A percentile compares a stretch with the other conserved stretches of the same genome.
These are phyloP conservation scores for Daldinia bambusicola DNA, from an alignment of 495 filamentous ascomycete genomes.

Conservation along the genomic window DNA sequence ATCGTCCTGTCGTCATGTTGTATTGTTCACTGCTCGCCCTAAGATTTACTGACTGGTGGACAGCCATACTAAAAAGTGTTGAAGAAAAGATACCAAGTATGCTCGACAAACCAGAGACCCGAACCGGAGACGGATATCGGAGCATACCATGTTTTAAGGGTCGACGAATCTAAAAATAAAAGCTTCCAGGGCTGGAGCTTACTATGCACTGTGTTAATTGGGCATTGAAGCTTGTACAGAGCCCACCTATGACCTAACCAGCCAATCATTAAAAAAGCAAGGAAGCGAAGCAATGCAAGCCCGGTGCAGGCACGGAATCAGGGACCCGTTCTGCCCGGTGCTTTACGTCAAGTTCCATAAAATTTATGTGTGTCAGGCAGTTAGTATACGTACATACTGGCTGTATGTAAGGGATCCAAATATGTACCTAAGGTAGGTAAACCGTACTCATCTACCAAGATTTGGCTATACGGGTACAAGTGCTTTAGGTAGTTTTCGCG, in stretches of 20 bases:
- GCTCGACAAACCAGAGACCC: not conserved
- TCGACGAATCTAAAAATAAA: constrained; percentile 41
- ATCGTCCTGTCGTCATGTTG: not conserved
- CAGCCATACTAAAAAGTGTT: not conserved
- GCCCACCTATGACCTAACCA: constrained; percentile 13
- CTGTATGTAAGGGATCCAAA: not conserved
- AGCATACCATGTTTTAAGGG: constrained; percentile 16
- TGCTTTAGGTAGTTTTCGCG: not conserved
- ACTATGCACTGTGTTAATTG: constrained; percentile 12
- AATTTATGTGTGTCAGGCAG: no score
- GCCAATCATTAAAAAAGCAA: constrained; percentile 1
- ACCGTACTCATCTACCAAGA: constrained; percentile 4
- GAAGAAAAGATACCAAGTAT: not conserved
- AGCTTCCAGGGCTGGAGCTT: constrained; percentile 23
- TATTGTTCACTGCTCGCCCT: not conserved
- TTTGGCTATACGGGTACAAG: constrained; percentile 3
- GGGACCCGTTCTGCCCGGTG: constrained; percentile 4
- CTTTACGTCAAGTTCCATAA: constrained; percentile 3
- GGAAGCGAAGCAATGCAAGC: not conserved
- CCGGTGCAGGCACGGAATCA: constrained; percentile 10
- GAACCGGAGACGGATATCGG: constrained; percentile 23
- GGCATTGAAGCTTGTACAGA: constrained; percentile 16
- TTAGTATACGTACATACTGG: not conserved
- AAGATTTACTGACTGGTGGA: not conserved
- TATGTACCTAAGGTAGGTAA: not conserved